Evolutionary conservation across 768 basidiomycete genomes (phyloP), one percentile per base, ranked within the genome.

Genomic region (Serpula lacrymans): DNA sequence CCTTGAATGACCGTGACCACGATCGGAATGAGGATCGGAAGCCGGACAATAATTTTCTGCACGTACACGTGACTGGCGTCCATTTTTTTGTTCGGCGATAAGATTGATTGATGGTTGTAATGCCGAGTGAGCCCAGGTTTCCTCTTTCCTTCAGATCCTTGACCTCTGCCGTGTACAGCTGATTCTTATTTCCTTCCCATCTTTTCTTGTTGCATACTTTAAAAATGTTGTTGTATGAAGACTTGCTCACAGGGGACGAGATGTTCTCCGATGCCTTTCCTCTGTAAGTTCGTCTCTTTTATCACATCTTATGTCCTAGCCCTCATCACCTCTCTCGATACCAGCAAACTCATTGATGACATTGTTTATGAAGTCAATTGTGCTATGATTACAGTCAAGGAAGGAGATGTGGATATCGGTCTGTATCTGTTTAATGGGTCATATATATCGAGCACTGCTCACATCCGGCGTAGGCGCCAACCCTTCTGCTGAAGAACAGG

Each of bases 181-280:
- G 6, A 37, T 44, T 42, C 45, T 41, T 34, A 37, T 39, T 39
- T 37, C 48, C 50, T 48, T 29, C 39, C 25, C 31, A 29, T 46
- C 34, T 27, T 20, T 31, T 16, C 31, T 4, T 38, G 37, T 16
- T 34, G 23, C 31, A 24, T 52, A 61, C 48, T 67, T n/a, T n/a
- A n/a, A n/a, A n/a, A n/a, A 89, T 92, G 90, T 62, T 89, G 64
- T 66, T 92, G 54, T 92, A 80, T 69, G 28, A 46, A 20, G 89
- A 92, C 63, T 59, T 87, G 44, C n/a, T 96, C 43, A 63, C 80
- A 36, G 78, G 64, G 32, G 91, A 95, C 58, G 94, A 97, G 72
- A 86, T 97, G 77, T 80, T 88, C 76, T 92, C 91, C 20, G 92
- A 95, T 71, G 92, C 92, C 50, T 97, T 84, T 74, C 82, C 83